Evolutionary conservation across 148 eudicot genomes (phyloP).

Genomic region (Rheum nobile): DNA sequence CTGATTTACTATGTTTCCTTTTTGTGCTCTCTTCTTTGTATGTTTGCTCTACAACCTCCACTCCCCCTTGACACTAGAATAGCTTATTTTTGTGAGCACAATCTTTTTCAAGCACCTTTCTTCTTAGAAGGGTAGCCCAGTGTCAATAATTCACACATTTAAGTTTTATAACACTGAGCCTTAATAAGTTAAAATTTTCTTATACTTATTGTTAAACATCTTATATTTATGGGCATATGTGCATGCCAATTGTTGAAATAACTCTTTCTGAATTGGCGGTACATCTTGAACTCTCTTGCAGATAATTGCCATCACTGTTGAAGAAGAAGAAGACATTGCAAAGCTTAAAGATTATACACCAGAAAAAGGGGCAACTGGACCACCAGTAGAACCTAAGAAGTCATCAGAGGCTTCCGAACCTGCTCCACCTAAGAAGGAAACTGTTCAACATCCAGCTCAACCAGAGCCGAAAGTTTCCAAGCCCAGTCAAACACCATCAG

Average conservation of each 20-base stretch:
- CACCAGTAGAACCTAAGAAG: conserved; percentile 33
- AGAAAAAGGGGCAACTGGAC: conserved; percentile 30
- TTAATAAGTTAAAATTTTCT: too few species aligned
- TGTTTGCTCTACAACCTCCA: background rate
- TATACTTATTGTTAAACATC: background rate
- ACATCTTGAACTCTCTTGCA: too few species aligned
- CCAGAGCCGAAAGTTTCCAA: too few species aligned
- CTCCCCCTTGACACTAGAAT: background rate
- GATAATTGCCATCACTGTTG: conserved; percentile 92
- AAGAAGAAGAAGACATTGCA: conserved; percentile 68
- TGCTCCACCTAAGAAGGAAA: too few species aligned
- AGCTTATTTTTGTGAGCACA: background rate
- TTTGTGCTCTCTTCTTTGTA: background rate
- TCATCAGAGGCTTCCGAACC: conserved; percentile 33
- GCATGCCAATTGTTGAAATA: background rate
- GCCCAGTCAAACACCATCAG: too few species aligned
- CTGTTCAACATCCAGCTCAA: too few species aligned
- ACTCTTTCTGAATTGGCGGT: background rate
- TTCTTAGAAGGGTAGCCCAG: background rate
- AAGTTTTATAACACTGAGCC: background rate
- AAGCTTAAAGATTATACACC: conserved; percentile 77
- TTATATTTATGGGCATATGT: background rate
- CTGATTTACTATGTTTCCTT: too few species aligned
- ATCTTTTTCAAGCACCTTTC: background rate
- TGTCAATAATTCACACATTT: background rate